phyloP scores from a whole-genome alignment of 148 eudicot genomes.

The Rhododendron williamsianum region DNA sequence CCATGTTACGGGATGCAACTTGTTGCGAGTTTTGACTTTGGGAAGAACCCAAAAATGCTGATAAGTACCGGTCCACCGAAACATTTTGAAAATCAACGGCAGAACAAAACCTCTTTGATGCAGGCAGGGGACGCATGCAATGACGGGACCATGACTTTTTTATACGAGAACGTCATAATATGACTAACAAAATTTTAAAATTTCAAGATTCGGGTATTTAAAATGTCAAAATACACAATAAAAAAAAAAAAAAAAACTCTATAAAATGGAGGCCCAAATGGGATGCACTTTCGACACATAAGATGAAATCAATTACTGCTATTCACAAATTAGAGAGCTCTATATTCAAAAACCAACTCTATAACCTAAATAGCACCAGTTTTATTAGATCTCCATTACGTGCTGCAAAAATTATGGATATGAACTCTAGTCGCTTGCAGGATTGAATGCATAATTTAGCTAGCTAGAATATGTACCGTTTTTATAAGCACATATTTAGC shows the following conservation, averaged over 20 bases:
- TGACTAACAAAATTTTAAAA: no score
- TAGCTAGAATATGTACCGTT: neutral
- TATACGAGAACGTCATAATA: no score
- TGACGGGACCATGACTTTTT: no score
- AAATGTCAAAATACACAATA: no score
- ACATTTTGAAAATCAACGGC: neutral
- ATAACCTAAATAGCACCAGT: neutral
- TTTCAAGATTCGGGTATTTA: no score
- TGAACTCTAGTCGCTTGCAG: no score
- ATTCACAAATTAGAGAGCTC: neutral
- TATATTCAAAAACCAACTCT: neutral
- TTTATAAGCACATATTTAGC: neutral
- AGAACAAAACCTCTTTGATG: neutral
- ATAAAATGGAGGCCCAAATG: neutral
- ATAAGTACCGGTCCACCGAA: neutral
- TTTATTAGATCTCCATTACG: no score
- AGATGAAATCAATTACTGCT: neutral
- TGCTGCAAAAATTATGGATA: no score
- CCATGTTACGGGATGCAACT: neutral
- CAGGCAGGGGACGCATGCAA: no score
- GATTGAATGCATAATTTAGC: no score
- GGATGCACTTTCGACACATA: neutral
- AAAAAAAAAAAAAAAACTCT: no score
- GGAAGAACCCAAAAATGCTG: neutral
- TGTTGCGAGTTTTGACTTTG: neutral